phyloP scores from a whole-genome alignment of 345 rosid species.

The Pugionium dolabratum region DNA sequence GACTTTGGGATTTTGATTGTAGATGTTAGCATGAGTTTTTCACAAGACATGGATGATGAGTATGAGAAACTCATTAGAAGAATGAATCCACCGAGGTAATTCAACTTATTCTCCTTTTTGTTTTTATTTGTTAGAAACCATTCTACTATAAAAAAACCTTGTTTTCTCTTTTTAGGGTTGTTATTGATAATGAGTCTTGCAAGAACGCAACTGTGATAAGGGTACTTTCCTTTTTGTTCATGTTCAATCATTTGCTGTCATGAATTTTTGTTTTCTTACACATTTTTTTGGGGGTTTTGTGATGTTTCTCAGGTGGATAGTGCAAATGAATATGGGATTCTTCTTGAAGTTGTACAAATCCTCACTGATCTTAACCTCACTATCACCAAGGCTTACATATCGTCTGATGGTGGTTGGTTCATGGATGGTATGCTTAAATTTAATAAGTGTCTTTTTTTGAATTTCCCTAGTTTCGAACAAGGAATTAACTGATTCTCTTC shows the following conservation, averaged over 20 bases:
- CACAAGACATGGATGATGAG: slow-evolving; percentile 77
- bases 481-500: slow-evolving; percentile 13
- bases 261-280: slow-evolving; percentile 5
- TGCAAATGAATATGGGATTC: slow-evolving; percentile 89
- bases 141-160: slow-evolving; percentile 4
- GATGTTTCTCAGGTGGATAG: slow-evolving; percentile 72
- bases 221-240: slow-evolving; percentile 45
- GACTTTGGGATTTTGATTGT: slow-evolving; percentile 23
- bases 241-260: slow-evolving; percentile 7
- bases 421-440: slow-evolving; percentile 75
- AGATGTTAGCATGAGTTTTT: slow-evolving; percentile 70
- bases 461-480: not conserved
- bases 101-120: not conserved
- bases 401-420: slow-evolving; percentile 98
- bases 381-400: slow-evolving; percentile 82
- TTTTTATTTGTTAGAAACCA: not conserved
- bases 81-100: slow-evolving; percentile 93
- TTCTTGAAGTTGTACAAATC: slow-evolving; percentile 93
- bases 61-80: slow-evolving; percentile 84
- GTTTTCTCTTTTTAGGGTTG: slow-evolving; percentile 57
- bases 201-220: slow-evolving; percentile 83
- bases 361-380: slow-evolving; percentile 90
- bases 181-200: slow-evolving; percentile 88
- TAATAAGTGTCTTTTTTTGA: not conserved
- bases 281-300: slow-evolving; percentile 18